These are phyloP conservation scores for Cryptococcus depauperatus DNA, from an alignment of 1,284 basidiomycete genomes.

Conservation along the genomic window DNA sequence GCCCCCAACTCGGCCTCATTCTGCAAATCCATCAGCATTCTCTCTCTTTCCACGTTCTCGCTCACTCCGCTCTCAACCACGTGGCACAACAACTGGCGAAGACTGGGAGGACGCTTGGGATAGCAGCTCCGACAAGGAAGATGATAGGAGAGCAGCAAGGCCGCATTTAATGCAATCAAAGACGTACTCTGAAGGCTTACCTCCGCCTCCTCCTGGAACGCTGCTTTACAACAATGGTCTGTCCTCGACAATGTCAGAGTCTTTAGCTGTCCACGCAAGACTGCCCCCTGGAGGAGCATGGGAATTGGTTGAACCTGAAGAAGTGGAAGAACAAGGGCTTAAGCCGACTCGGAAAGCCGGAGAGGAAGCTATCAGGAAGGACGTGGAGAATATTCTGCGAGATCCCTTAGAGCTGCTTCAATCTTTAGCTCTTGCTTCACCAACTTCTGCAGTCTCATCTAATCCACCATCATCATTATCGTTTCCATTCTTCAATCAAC, in stretches of 20 bases:
- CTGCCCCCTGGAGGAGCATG: constrained; percentile 41
- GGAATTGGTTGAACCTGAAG: constrained; percentile 39
- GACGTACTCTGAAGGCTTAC: constrained; percentile 24
- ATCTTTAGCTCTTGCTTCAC: constrained; percentile 20
- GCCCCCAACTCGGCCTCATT: constrained; percentile 41
- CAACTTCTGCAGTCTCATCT: constrained; percentile 13
- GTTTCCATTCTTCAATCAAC: constrained; percentile 28
- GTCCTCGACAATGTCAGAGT: background rate
- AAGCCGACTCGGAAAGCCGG: constrained; percentile 38
- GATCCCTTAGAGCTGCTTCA: constrained; percentile 52
- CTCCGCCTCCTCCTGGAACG: constrained; percentile 29
- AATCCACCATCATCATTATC: constrained; percentile 10
- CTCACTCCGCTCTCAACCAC: constrained; percentile 9
- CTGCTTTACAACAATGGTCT: background rate
- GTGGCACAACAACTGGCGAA: constrained; percentile 44
- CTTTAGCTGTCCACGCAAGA: no score
- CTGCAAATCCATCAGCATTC: constrained; percentile 33
- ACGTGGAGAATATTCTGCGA: constrained; percentile 62
- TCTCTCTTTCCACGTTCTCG: constrained; percentile 22
- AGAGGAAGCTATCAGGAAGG: constrained; percentile 53
- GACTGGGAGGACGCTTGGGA: constrained; percentile 86
- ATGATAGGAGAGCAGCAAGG: constrained; percentile 22
- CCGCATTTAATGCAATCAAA: constrained; percentile 18
- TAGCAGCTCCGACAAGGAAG: constrained; percentile 70
- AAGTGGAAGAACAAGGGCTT: constrained; percentile 18